A percentile compares a stretch with the other conserved stretches of the same genome.
Conservation (phyloP, 495 filamentous ascomycete species). For the Cercophora samala region DNA sequence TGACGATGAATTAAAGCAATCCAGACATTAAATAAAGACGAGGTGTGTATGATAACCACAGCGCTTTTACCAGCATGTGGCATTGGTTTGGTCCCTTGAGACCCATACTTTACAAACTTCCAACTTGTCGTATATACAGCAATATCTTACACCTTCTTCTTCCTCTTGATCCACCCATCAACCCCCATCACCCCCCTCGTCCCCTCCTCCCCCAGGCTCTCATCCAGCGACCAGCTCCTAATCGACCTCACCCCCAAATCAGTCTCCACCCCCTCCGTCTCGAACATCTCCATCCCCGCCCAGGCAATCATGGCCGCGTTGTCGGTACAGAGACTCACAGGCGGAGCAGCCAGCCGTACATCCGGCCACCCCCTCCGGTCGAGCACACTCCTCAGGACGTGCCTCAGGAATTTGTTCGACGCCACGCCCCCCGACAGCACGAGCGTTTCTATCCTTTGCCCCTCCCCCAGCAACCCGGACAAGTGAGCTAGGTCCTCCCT, state of each 20-base stretch:
- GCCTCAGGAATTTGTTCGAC: constrained; percentile 70
- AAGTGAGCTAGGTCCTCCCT: background rate
- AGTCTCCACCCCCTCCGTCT: constrained; percentile 63
- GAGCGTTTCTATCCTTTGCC: constrained; percentile 50
- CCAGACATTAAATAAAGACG: background rate
- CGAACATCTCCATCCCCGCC: constrained; percentile 89
- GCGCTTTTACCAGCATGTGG: background rate
- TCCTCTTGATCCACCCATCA: constrained; percentile 30
- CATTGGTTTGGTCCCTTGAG: too few species aligned
- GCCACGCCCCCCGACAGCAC: constrained; percentile 91
- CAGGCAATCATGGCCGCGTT: constrained; percentile 99
- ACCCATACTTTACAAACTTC: background rate
- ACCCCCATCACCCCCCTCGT: constrained; percentile 43
- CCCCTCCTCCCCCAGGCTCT: constrained; percentile 45
- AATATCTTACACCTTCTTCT: constrained; percentile 7
- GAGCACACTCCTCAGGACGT: constrained; percentile 61
- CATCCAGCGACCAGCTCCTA: constrained; percentile 77
- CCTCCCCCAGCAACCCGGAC: background rate
- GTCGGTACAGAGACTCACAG: constrained; percentile 75
- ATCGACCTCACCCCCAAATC: constrained; percentile 56
- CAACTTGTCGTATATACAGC: background rate
- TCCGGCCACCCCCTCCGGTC: constrained; percentile 59
- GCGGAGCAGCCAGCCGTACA: constrained; percentile 69
- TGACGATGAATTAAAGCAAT: background rate
- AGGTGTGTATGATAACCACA: background rate